Conservation (phyloP, 371 early-diverging fungal genomes). For the Circinella minor region DNA sequence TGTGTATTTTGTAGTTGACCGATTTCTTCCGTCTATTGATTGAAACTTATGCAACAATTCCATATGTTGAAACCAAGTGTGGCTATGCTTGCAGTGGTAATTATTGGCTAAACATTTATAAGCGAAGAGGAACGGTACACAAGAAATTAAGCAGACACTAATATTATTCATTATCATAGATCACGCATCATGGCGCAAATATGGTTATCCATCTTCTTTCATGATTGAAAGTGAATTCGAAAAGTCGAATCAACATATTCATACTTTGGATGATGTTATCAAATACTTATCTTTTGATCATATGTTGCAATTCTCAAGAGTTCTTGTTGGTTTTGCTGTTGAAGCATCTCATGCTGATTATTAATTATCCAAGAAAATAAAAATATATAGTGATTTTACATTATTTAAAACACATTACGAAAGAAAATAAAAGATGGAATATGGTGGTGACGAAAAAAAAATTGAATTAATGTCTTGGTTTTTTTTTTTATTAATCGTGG, state of each 20-base stretch:
- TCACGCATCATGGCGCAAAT: constrained; percentile 91
- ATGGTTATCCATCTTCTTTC: constrained; percentile 86
- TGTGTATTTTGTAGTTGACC: constrained; percentile 47
- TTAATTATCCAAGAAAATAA: no score
- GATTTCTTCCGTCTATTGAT: constrained; percentile 62
- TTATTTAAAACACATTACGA: no score
- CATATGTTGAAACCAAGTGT: constrained; percentile 64
- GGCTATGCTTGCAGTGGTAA: constrained; percentile 69
- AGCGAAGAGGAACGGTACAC: no score
- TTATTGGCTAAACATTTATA: neutral
- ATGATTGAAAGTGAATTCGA: constrained; percentile 82
- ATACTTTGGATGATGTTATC: constrained; percentile 73
- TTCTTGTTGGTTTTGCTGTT: constrained; percentile 83
- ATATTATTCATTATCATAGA: constrained; percentile 51
- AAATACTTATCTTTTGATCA: constrained; percentile 83
- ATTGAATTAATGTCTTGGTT: no score
- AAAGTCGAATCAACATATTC: constrained; percentile 75
- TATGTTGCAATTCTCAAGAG: constrained; percentile 83
- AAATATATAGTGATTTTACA: no score
- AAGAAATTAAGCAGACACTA: no score
- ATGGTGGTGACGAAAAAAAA: no score
- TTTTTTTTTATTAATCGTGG: no score
- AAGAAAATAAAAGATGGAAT: no score
- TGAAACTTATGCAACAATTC: constrained; percentile 57
- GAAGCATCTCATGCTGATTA: constrained; percentile 64